Evolutionary conservation across 106 monocot genomes (phyloP).

Genomic region (Dactylorhiza incarnata): DNA sequence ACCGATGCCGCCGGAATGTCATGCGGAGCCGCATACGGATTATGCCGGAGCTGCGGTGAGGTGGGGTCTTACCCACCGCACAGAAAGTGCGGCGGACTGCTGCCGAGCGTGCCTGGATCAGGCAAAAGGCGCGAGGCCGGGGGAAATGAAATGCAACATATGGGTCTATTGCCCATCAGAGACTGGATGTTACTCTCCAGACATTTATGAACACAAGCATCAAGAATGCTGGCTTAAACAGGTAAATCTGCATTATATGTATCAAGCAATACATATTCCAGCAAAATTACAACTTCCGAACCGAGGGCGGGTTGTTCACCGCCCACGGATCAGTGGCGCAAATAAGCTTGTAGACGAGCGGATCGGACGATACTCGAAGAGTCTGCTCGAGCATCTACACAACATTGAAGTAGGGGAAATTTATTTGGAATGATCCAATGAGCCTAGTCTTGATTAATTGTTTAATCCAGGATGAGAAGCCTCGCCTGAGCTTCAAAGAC

Average conservation of each 20-base stretch:
- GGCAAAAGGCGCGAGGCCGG: constrained; percentile 45
- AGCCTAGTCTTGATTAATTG: too few species aligned
- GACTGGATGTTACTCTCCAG: constrained; percentile 61
- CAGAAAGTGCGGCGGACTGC: constrained; percentile 74
- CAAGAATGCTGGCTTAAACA: constrained; percentile 83
- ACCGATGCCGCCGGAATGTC: constrained; percentile 46
- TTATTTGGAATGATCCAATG: too few species aligned
- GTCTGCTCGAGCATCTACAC: too few species aligned
- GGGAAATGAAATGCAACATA: constrained; percentile 59
- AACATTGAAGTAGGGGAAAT: too few species aligned
- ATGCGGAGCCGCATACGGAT: constrained; percentile 66
- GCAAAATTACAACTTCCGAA: too few species aligned
- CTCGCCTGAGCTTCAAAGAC: constrained; percentile 53
- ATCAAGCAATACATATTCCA: background rate
- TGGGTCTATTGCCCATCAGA: constrained; percentile 80
- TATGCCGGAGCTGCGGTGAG: constrained; percentile 66
- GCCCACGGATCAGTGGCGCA: too few species aligned
- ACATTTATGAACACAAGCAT: constrained; percentile 76
- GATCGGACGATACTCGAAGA: too few species aligned
- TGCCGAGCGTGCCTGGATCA: constrained; percentile 77
- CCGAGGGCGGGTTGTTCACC: too few species aligned
- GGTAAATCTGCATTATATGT: constrained; percentile 16
- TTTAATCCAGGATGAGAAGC: constrained; percentile 34
- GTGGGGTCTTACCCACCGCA: constrained; percentile 69
- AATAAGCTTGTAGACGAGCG: too few species aligned